These are phyloP conservation scores for Quercus robur DNA, from an alignment of 306 rosid genomes.

Conservation along the genomic window DNA sequence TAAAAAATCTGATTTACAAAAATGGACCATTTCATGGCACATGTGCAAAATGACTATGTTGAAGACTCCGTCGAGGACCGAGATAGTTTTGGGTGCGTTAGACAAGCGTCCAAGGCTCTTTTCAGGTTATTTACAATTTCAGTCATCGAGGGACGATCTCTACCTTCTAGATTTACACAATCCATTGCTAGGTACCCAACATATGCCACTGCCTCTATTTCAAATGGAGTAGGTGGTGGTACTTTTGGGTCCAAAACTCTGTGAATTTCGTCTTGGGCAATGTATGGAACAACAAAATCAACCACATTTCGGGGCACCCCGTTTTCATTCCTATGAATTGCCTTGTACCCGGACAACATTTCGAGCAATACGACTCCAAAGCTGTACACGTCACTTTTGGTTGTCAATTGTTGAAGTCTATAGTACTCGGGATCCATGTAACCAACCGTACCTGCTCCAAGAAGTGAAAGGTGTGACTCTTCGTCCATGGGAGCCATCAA, in stretches of 20 bases:
- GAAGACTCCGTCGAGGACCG: slow-evolving; percentile 44
- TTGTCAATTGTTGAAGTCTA: slow-evolving; percentile 60
- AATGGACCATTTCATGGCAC: not conserved
- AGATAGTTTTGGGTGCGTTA: slow-evolving; percentile 36
- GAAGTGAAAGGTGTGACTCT: slow-evolving; percentile 45
- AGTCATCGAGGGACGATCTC: slow-evolving; percentile 61
- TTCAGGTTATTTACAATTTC: slow-evolving; percentile 59
- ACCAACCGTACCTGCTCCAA: slow-evolving; percentile 74
- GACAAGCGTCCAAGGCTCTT: slow-evolving; percentile 58
- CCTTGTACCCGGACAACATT: slow-evolving; percentile 57
- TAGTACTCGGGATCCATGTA: slow-evolving; percentile 95
- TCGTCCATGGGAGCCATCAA: slow-evolving; percentile 61
- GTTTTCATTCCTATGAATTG: slow-evolving; percentile 63
- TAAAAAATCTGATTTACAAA: slow-evolving; percentile 13
- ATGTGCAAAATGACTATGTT: not conserved
- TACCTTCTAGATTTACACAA: slow-evolving; percentile 66
- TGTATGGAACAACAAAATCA: slow-evolving; percentile 65
- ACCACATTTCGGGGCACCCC: slow-evolving; percentile 83
- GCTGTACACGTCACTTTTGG: slow-evolving; percentile 87
- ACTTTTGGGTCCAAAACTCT: slow-evolving; percentile 64
- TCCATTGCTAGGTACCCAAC: slow-evolving; percentile 82
- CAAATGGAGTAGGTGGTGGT: slow-evolving; percentile 74
- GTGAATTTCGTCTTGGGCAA: slow-evolving; percentile 69
- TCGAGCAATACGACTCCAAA: slow-evolving; percentile 77
- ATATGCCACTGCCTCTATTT: slow-evolving; percentile 71